A percentile compares a stretch with the other conserved stretches of the same genome.
These are phyloP conservation scores for Petasospora fabianii DNA, from an alignment of 1,139 yeast genomes.

Conservation along the genomic window DNA sequence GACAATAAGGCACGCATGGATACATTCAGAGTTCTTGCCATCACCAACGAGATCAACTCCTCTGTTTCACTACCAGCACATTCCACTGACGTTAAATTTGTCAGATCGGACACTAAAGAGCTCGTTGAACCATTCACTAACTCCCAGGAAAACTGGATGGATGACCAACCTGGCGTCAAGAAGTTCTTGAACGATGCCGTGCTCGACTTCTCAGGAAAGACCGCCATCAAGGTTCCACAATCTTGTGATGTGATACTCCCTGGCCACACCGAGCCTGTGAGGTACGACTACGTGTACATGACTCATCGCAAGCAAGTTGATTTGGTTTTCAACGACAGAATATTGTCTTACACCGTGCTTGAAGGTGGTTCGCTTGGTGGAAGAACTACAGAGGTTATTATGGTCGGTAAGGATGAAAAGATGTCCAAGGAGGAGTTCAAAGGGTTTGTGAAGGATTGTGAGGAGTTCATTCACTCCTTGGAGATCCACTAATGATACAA, in stretches of 20 bases:
- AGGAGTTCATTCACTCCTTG: conserved; percentile 22
- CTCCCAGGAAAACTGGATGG: conserved; percentile 34
- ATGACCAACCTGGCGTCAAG: conserved; percentile 46
- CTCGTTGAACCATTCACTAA: conserved; percentile 15
- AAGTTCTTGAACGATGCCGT: conserved; percentile 38
- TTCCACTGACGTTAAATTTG: conserved; percentile 22
- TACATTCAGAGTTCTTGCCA: conserved; percentile 27
- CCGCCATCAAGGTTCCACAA: conserved; percentile 36
- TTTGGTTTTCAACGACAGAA: conserved; percentile 36
- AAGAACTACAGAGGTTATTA: conserved; percentile 42
- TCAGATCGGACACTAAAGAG: conserved; percentile 18
- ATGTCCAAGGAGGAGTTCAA: conserved; percentile 26
- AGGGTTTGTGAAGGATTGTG: conserved; percentile 28
- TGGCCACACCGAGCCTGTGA: conserved; percentile 32
- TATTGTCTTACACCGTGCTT: conserved; percentile 44
- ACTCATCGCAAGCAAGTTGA: conserved; percentile 43
- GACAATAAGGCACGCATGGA: conserved; percentile 38
- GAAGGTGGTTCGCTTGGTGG: conserved; percentile 61
- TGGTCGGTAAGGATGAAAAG: conserved; percentile 38
- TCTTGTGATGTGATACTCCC: conserved; percentile 36
- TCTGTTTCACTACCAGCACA: conserved; percentile 20
- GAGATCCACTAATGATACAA: neutral
- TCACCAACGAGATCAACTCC: conserved; percentile 18
- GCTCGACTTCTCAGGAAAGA: conserved; percentile 38
- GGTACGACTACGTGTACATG: conserved; percentile 43